These are phyloP conservation scores for Parastagonospora nodorum DNA, from an alignment of 2,329 filamentous ascomycete genomes.

Conservation along the genomic window DNA sequence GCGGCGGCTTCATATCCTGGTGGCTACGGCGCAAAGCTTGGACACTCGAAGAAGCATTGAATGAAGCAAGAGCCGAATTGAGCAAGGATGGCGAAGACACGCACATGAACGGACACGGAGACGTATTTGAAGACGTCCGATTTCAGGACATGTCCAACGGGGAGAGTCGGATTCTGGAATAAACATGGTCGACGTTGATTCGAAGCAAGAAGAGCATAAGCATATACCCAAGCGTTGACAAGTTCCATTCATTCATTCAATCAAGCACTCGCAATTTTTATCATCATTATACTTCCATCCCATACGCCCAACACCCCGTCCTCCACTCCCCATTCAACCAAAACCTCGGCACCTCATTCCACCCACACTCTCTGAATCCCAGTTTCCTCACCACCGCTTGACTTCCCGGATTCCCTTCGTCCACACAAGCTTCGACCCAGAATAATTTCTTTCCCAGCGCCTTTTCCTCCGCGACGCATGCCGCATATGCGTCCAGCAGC, in stretches of 20 bases:
- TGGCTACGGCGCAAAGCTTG: conserved; percentile 52
- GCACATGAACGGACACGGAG: conserved; percentile 20
- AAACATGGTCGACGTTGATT: conserved; percentile 4
- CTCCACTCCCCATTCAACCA: conserved; percentile 35
- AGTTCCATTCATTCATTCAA: background rate
- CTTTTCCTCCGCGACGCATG: conserved; percentile 1
- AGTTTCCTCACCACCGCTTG: conserved; percentile 28
- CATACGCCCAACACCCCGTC: conserved; percentile 22
- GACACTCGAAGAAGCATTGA: conserved; percentile 54
- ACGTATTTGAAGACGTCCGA: conserved; percentile 49
- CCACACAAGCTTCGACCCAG: conserved; percentile 33
- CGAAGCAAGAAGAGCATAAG: background rate
- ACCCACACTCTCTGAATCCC: conserved; percentile 30
- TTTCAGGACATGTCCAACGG: conserved; percentile 63
- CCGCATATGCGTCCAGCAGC: conserved; percentile 21
- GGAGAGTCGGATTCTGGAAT: conserved; percentile 58
- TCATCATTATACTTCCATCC: conserved; percentile 24
- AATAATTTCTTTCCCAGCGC: conserved; percentile 9
- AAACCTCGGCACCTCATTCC: conserved; percentile 22
- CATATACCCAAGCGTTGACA: background rate
- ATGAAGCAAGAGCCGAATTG: conserved; percentile 53
- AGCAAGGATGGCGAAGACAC: conserved; percentile 36
- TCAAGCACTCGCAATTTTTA: background rate
- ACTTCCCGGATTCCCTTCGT: conserved; percentile 26
- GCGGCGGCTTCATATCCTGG: conserved; percentile 61